These are phyloP conservation scores for Podospora appendiculata DNA, from an alignment of 495 filamentous ascomycete genomes.

Conservation along the genomic window DNA sequence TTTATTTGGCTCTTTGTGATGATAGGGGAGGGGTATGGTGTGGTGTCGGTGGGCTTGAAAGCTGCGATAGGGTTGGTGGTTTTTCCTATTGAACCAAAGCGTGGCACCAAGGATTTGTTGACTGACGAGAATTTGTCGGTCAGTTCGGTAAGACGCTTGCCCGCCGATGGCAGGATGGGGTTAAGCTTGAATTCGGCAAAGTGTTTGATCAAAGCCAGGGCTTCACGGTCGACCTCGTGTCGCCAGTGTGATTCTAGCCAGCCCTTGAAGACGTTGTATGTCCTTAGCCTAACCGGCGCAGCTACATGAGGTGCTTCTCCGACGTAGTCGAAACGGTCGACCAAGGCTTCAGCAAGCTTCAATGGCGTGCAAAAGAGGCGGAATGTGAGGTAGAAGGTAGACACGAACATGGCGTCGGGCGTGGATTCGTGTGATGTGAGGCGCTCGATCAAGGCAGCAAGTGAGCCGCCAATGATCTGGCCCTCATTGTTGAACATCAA, in stretches of 20 bases:
- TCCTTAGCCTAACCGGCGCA: conserved; percentile 74
- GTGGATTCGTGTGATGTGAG: conserved; percentile 91
- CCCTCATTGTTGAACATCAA: conserved; percentile 90
- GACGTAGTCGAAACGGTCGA: conserved; percentile 89
- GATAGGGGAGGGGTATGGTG: conserved; percentile 58
- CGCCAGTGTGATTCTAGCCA: conserved; percentile 98
- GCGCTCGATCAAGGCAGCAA: conserved; percentile 86
- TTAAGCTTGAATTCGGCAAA: conserved; percentile 73
- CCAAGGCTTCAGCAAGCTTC: conserved; percentile 70
- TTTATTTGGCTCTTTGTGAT: conserved; percentile 69
- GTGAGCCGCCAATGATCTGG: conserved; percentile 85
- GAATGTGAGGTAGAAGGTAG: conserved; percentile 95
- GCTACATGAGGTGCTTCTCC: conserved; percentile 65
- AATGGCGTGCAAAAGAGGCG: conserved; percentile 82
- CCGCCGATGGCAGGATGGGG: conserved; percentile 62
- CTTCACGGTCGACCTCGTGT: conserved; percentile 64
- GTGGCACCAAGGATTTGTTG: conserved; percentile 72
- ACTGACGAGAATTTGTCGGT: conserved; percentile 72
- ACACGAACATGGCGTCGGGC: conserved; percentile 86
- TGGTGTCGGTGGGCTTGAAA: conserved; percentile 56
- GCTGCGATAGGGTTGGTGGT: conserved; percentile 64
- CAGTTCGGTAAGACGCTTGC: conserved; percentile 69
- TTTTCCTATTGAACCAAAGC: conserved; percentile 82
- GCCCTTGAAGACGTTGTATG: conserved; percentile 94
- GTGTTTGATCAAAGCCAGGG: conserved; percentile 62